phyloP scores from a whole-genome alignment of 192 early-diverging fungal species.

The Nowakowskiella sp. region DNA sequence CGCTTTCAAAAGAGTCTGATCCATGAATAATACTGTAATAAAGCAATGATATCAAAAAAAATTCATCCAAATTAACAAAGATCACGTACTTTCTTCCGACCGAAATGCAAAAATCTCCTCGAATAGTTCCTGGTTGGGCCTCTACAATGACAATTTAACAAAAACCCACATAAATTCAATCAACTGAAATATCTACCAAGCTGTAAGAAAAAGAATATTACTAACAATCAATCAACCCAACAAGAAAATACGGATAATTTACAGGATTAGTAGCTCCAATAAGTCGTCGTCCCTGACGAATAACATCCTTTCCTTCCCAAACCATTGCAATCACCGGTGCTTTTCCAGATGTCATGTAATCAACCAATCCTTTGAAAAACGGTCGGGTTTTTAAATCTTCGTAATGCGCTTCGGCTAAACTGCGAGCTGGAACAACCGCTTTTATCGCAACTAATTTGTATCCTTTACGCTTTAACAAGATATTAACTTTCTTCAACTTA shows the following conservation, averaged over 20 bases:
- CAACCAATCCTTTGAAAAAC: slow-evolving; percentile 82
- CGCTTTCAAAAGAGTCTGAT: slow-evolving; percentile 76
- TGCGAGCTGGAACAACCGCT: slow-evolving; percentile 50
- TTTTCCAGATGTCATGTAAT: slow-evolving; percentile 85
- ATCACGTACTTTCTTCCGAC: slow-evolving; percentile 9
- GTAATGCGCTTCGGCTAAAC: slow-evolving; percentile 78
- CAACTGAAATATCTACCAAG: too few relatives aligned
- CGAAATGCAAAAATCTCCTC: slow-evolving; percentile 68
- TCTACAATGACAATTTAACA: too few relatives aligned
- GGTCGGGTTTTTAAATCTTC: slow-evolving; percentile 72
- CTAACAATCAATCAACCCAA: too few relatives aligned
- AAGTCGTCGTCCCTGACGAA: slow-evolving; percentile 78
- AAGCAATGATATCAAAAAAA: too few relatives aligned
- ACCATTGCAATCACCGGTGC: slow-evolving; percentile 73
- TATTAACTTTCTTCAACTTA: background rate
- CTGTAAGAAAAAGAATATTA: too few relatives aligned
- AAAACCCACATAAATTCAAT: too few relatives aligned
- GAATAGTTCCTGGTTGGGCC: slow-evolving; percentile 80
- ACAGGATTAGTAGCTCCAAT: slow-evolving; percentile 91
- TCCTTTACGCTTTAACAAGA: slow-evolving; percentile 56
- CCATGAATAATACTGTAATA: slow-evolving; percentile 86
- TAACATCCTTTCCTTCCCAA: slow-evolving; percentile 81
- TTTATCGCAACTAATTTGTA: slow-evolving; percentile 88
- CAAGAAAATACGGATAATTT: slow-evolving; percentile 18
- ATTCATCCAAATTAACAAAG: slow-evolving; percentile 12